phyloP scores from a whole-genome alignment of 768 basidiomycete species.

The Cubamyces sp. region DNA sequence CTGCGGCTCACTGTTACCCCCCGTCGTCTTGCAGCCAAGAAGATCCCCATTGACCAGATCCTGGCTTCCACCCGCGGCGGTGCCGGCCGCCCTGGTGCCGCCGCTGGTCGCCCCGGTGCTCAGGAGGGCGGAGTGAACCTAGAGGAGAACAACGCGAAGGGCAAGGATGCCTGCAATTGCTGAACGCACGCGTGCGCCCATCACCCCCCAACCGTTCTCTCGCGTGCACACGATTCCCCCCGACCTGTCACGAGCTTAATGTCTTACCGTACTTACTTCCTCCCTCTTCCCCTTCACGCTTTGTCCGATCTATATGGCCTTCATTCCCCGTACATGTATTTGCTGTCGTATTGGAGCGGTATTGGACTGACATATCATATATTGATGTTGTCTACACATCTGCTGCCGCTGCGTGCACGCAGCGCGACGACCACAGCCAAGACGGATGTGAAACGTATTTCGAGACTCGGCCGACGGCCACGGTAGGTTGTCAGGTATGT shows the following conservation, averaged over 20 bases:
- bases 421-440: no score
- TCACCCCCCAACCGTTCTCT: not conserved
- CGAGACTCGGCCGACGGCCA: no score
- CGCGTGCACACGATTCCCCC: constrained; percentile 11
- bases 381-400: constrained; percentile 19
- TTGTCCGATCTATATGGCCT: constrained; percentile 32
- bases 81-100: constrained; percentile 62
- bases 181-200: constrained; percentile 40
- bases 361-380: constrained; percentile 27
- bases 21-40: constrained; percentile 59
- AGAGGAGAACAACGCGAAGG: constrained; percentile 65
- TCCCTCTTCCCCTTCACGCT: constrained; percentile 17
- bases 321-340: constrained; percentile 28
- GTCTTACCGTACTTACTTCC: constrained; percentile 30
- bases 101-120: constrained; percentile 54
- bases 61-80: constrained; percentile 79
- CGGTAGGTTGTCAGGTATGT: no score
- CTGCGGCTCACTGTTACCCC: constrained; percentile 4
- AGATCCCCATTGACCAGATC: constrained; percentile 93
- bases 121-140: constrained; percentile 70
- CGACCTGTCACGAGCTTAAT: constrained; percentile 23
- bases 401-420: not conserved
- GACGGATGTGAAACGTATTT: no score
- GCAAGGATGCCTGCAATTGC: constrained; percentile 83
- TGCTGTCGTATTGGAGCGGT: constrained; percentile 29